These are phyloP conservation scores for Naematelia aurantialba DNA, from an alignment of 768 basidiomycete genomes.

Conservation along the genomic window DNA sequence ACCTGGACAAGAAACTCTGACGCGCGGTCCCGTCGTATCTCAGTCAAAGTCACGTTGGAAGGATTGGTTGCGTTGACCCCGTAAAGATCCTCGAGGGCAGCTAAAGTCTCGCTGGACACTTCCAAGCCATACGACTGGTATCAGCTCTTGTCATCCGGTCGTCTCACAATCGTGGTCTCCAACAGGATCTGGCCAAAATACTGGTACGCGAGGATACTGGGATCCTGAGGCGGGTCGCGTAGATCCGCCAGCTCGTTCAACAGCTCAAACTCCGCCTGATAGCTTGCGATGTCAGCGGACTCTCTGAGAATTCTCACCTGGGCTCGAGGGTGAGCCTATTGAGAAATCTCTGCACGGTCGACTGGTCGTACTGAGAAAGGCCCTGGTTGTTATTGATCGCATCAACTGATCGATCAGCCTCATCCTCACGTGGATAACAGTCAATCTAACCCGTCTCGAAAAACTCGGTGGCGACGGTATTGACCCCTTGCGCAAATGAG, in stretches of 20 bases:
- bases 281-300: not conserved
- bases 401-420: conserved; percentile 5
- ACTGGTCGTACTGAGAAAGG: not conserved
- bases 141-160: not conserved
- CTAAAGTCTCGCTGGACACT: conserved; percentile 12
- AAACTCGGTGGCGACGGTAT: conserved; percentile 10
- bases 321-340: conserved; percentile 17
- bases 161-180: not conserved
- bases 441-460: not conserved
- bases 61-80: conserved; percentile 21
- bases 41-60: conserved; percentile 5
- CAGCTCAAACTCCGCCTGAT: not conserved
- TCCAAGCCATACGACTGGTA: conserved; percentile 31
- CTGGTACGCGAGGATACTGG: conserved; percentile 13
- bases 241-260: conserved; percentile 1
- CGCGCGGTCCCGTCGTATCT: conserved; percentile 10
- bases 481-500: conserved; percentile 26
- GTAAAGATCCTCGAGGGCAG: conserved; percentile 19
- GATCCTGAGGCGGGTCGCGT: not conserved
- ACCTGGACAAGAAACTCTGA: conserved; percentile 15
- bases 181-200: conserved; percentile 35
- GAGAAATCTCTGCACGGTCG: conserved; percentile 2
- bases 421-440: not conserved
- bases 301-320: conserved; percentile 7
- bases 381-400: not conserved